Conservation (phyloP, 805 yeast species). For the Pichia membranifaciens region DNA sequence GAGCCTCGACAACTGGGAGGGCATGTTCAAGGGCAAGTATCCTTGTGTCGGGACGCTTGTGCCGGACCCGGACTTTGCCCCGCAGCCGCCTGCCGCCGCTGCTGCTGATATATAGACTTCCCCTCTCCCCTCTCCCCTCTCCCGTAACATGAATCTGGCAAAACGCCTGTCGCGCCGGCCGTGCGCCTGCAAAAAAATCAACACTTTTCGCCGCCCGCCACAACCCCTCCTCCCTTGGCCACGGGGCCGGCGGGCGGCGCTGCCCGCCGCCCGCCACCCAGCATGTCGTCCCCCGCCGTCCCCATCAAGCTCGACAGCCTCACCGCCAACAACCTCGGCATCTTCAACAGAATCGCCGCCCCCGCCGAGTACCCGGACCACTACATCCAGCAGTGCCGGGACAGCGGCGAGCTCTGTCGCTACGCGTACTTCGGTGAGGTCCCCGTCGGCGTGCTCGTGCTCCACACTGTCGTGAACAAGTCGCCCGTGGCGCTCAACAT, state of each 20-base stretch:
- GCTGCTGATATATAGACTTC: too few species aligned
- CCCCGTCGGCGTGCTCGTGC: constrained; percentile 74
- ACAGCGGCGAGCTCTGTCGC: constrained; percentile 46
- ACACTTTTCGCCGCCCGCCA: too few species aligned
- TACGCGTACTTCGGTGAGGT: constrained; percentile 62
- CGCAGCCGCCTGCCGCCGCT: too few species aligned
- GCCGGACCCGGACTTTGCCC: constrained; percentile 28
- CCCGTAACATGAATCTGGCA: too few species aligned
- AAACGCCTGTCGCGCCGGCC: too few species aligned
- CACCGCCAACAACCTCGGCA: constrained; percentile 54
- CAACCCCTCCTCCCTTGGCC: not conserved
- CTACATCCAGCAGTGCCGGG: constrained; percentile 46
- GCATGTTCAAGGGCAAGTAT: constrained; percentile 76
- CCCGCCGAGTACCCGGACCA: constrained; percentile 46
- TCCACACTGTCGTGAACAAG: constrained; percentile 40
- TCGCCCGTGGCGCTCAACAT: constrained; percentile 27
- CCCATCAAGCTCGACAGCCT: constrained; percentile 49
- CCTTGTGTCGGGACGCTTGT: constrained; percentile 70
- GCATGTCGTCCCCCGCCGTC: not conserved
- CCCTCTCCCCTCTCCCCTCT: too few species aligned
- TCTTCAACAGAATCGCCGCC: constrained; percentile 54
- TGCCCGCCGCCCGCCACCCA: not conserved
- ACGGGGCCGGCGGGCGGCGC: not conserved
- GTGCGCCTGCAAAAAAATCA: too few species aligned
- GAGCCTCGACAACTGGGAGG: constrained; percentile 79